Percentiles rank a stretch among this genome's conserved stretches.
These are phyloP conservation scores for Fagus sylvatica DNA, from an alignment of 306 rosid genomes.

Conservation along the genomic window DNA sequence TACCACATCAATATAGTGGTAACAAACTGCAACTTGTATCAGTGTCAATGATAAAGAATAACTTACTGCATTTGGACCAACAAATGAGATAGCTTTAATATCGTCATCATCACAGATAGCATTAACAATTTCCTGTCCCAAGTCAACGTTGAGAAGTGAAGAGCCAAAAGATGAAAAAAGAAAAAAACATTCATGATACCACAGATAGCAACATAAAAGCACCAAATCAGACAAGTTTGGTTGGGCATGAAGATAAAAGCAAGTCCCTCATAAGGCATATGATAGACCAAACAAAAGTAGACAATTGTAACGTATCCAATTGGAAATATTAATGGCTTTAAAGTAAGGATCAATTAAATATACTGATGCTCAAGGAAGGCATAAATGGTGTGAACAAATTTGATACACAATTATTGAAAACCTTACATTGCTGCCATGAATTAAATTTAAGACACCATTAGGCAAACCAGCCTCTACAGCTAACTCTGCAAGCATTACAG, in stretches of 20 bases:
- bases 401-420: background rate
- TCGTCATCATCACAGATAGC: constrained; percentile 74
- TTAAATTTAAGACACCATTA: constrained; percentile 68
- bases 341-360: background rate
- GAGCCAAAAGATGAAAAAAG: background rate
- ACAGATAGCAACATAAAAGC: background rate
- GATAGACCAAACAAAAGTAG: background rate
- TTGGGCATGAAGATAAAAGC: background rate
- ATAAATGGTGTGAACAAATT: background rate
- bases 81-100: constrained; percentile 66
- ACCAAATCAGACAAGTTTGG: background rate
- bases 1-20: background rate
- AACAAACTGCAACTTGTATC: background rate
- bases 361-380: background rate
- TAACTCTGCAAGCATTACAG: constrained; percentile 69
- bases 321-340: background rate
- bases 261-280: background rate
- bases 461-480: constrained; percentile 84
- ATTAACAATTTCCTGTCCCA: constrained; percentile 58
- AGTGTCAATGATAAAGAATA: background rate
- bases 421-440: constrained; percentile 72
- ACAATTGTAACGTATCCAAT: background rate
- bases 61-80: constrained; percentile 65
- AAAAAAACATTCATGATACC: constrained; percentile 1
- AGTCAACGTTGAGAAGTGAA: constrained; percentile 3